Conservation (phyloP, 768 basidiomycete species). For the Trametes cubensis region DNA sequence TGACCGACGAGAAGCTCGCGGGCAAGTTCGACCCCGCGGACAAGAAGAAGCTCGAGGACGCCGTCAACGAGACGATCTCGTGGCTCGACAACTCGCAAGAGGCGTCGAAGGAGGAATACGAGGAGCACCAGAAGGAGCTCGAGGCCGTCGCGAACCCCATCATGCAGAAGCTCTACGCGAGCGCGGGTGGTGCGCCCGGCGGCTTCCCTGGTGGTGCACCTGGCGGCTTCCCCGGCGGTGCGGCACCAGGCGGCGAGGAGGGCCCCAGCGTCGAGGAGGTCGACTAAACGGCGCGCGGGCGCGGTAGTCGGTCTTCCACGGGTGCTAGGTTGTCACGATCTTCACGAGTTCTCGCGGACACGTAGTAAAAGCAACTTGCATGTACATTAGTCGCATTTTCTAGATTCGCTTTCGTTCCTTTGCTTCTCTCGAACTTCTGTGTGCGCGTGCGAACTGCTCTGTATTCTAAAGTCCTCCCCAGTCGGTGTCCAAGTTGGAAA, state of each 20-base stretch:
- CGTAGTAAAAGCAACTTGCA: slow-evolving; percentile 20
- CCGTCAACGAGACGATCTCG: slow-evolving; percentile 80
- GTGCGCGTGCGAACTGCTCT: not conserved
- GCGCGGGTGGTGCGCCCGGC: slow-evolving; percentile 59
- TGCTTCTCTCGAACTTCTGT: slow-evolving; percentile 12
- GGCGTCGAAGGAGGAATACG: slow-evolving; percentile 93
- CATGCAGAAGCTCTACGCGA: slow-evolving; percentile 70
- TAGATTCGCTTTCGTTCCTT: slow-evolving; percentile 13
- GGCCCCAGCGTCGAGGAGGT: slow-evolving; percentile 94
- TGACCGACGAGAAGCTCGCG: slow-evolving; percentile 82
- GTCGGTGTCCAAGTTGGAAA: too few species aligned
- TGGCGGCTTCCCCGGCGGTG: slow-evolving; percentile 69
- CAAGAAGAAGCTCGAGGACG: slow-evolving; percentile 79
- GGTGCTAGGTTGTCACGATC: slow-evolving; percentile 16
- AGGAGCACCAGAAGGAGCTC: slow-evolving; percentile 90
- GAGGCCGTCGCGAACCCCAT: slow-evolving; percentile 79
- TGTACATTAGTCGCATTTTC: slow-evolving; percentile 24
- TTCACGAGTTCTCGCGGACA: slow-evolving; percentile 21
- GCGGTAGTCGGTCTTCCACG: not conserved
- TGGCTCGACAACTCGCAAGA: slow-evolving; percentile 90
- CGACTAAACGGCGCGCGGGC: slow-evolving; percentile 50
- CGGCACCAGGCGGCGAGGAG: slow-evolving; percentile 64
- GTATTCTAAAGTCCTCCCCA: not conserved
- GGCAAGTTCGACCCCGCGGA: slow-evolving; percentile 86
- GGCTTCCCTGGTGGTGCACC: slow-evolving; percentile 60